These are phyloP conservation scores for Echeveria elegans DNA, from an alignment of 164 flowering plant genomes.

Conservation along the genomic window DNA sequence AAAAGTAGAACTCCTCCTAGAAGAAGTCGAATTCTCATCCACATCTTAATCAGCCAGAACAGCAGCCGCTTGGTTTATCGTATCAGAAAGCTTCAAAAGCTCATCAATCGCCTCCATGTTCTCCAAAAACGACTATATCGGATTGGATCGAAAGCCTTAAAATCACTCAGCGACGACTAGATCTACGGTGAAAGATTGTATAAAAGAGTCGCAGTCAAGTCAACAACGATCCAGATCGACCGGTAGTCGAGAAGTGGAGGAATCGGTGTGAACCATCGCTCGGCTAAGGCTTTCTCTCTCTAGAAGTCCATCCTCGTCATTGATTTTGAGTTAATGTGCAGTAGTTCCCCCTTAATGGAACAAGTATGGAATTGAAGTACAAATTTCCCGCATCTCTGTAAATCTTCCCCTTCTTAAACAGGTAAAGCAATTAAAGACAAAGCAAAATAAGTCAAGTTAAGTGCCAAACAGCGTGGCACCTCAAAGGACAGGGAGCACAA, in stretches of 20 bases:
- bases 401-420: too few relatives aligned
- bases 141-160: neutral
- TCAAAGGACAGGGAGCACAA: too few relatives aligned
- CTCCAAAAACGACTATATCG: neutral
- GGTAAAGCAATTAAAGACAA: too few relatives aligned
- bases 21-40: slow-evolving; percentile 37
- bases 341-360: too few relatives aligned
- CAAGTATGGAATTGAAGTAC: too few relatives aligned
- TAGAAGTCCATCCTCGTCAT: neutral
- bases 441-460: too few relatives aligned
- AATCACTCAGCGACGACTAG: neutral
- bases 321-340: slow-evolving; percentile 5
- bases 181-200: neutral
- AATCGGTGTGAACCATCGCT: slow-evolving; percentile 3
- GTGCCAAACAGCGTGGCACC: too few relatives aligned
- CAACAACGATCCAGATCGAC: neutral
- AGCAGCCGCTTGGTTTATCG: slow-evolving; percentile 6
- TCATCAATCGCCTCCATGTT: slow-evolving; percentile 9
- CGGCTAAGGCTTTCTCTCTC: neutral
- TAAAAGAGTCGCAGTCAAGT: neutral
- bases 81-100: slow-evolving; percentile 6
- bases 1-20: slow-evolving; percentile 44
- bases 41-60: slow-evolving; percentile 22
- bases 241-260: neutral
- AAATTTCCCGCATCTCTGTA: too few relatives aligned